Conservation (phyloP, 345 rosid genomes). For the Rubroshorea leprosula region DNA sequence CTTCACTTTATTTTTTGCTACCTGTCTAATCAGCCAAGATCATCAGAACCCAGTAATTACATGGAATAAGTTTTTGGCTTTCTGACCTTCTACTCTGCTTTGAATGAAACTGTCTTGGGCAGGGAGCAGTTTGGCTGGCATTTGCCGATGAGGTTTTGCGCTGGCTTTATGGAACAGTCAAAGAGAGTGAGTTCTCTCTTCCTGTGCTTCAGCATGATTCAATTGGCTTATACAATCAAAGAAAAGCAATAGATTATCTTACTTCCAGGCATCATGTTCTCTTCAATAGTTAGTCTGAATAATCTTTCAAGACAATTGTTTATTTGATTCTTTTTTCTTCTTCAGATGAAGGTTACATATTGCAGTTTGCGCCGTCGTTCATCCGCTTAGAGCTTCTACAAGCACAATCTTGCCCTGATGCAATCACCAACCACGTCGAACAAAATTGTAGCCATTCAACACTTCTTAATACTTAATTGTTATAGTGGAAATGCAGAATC, state of each 20-base stretch:
- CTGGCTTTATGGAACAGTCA: constrained; percentile 97
- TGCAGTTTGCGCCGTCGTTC: constrained; percentile 75
- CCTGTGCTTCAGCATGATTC: no score
- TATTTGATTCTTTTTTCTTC: no score
- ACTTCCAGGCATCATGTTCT: no score
- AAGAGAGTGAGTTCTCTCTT: constrained; percentile 74
- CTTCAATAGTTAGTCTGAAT: no score
- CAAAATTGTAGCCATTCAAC: constrained; percentile 24
- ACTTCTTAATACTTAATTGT: background rate
- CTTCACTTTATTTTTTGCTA: background rate
- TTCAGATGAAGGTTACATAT: constrained; percentile 58
- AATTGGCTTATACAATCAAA: no score
- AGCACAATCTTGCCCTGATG: constrained; percentile 82
- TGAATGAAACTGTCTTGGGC: no score
- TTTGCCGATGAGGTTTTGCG: constrained; percentile 96
- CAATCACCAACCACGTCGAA: constrained; percentile 57
- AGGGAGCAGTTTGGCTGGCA: constrained; percentile 98
- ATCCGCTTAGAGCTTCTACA: constrained; percentile 86
- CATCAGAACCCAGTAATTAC: background rate
- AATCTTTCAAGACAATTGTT: no score
- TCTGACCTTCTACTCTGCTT: background rate
- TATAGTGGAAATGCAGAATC: constrained; percentile 2
- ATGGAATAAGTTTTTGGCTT: background rate
- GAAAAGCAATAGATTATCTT: no score
- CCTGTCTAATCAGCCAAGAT: constrained; percentile 1